phyloP scores from a whole-genome alignment of 2,329 filamentous ascomycete genomes.

The Ophiostoma triangulosporum region DNA sequence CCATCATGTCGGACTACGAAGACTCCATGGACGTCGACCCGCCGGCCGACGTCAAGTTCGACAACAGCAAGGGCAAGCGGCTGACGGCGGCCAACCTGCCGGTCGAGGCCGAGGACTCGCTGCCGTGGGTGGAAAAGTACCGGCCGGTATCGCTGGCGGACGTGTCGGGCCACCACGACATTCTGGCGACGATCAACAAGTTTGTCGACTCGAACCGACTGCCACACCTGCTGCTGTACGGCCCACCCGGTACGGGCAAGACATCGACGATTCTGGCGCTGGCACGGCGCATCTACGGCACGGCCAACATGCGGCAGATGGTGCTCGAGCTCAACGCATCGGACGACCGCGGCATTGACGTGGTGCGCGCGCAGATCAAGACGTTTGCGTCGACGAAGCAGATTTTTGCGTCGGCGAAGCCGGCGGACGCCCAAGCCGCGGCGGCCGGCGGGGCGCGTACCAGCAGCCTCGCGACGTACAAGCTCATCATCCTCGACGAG shows the following conservation, averaged over 20 bases:
- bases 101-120: conserved; percentile 80
- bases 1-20: conserved; percentile 41
- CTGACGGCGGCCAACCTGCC: conserved; percentile 84
- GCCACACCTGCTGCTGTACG: conserved; percentile 91
- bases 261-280: conserved; percentile 93
- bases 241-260: conserved; percentile 91
- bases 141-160: conserved; percentile 77
- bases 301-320: conserved; percentile 92
- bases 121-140: conserved; percentile 98
- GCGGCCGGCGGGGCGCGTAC: conserved; percentile 14
- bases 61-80: conserved; percentile 71
- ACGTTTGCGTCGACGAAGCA: conserved; percentile 97
- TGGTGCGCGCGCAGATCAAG: conserved; percentile 98
- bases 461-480: conserved; percentile 58
- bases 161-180: conserved; percentile 94
- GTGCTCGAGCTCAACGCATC: conserved; percentile 95
- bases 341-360: conserved; percentile 94
- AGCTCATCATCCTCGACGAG: conserved; percentile 95
- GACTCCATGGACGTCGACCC: conserved; percentile 50
- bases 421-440: conserved; percentile 23
- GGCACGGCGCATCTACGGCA: conserved; percentile 82
- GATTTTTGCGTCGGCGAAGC: conserved; percentile 54
- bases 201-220: conserved; percentile 91
- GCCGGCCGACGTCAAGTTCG: conserved; percentile 45
- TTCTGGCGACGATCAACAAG: conserved; percentile 93